Percentiles rank a stretch among this genome's conserved stretches.
Conservation (phyloP, 1,284 basidiomycete species). For the Macrocybe sp. region DNA sequence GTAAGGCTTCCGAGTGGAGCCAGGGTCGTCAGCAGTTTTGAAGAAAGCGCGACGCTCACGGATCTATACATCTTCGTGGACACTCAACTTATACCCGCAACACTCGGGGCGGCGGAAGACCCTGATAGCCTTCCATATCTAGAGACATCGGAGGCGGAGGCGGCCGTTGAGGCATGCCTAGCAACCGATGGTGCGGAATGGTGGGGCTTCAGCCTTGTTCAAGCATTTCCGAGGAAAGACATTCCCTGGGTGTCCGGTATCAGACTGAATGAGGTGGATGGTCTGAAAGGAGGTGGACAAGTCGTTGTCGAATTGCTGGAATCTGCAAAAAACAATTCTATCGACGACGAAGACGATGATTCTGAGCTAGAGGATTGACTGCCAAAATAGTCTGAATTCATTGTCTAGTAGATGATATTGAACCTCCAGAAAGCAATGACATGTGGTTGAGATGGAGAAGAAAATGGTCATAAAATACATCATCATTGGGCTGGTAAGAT, state of each 20-base stretch:
- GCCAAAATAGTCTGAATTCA: too few species aligned
- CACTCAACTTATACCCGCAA: conserved; percentile 35
- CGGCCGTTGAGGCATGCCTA: conserved; percentile 33
- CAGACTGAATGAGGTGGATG: conserved; percentile 45
- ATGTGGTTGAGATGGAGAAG: too few species aligned
- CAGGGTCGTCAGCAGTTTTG: conserved; percentile 56
- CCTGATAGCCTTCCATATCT: conserved; percentile 32
- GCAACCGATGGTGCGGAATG: conserved; percentile 41
- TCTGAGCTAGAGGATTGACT: too few species aligned
- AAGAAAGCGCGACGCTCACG: conserved; percentile 46
- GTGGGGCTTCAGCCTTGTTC: conserved; percentile 71
- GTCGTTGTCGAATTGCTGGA: conserved; percentile 57
- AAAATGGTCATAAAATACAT: too few species aligned
- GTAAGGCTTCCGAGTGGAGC: conserved; percentile 65
- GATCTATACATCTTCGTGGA: conserved; percentile 71
- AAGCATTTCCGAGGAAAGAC: conserved; percentile 66
- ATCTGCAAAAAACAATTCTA: too few species aligned
- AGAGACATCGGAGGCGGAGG: conserved; percentile 16
- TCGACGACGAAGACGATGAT: too few species aligned
- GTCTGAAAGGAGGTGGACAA: conserved; percentile 60
- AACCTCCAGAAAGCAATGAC: too few species aligned
- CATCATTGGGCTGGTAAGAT: background rate
- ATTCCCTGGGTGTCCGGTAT: conserved; percentile 46
- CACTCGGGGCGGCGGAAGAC: conserved; percentile 33
- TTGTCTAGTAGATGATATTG: too few species aligned